Conservation (phyloP, 1,284 basidiomycete species). For the Vanrija humicola region DNA sequence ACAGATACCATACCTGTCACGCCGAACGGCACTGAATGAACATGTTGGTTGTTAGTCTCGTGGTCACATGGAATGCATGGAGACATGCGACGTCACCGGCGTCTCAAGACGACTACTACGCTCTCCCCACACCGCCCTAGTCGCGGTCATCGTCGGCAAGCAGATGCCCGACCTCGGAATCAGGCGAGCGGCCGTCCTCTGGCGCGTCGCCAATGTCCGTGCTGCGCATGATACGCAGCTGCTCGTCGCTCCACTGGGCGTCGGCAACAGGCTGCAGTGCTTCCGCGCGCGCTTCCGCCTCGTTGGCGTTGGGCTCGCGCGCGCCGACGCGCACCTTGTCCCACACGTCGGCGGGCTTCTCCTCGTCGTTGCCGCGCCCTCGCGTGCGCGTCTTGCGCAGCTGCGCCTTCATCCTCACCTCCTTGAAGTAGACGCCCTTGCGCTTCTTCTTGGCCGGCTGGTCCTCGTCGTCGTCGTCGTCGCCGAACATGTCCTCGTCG, state of each 20-base stretch:
- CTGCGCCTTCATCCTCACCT: slow-evolving; percentile 76
- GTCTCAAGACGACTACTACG: too few relatives aligned
- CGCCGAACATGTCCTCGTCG: slow-evolving; percentile 16
- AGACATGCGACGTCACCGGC: too few relatives aligned
- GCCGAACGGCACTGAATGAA: too few relatives aligned
- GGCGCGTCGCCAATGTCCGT: background rate
- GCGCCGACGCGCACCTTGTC: slow-evolving; percentile 38
- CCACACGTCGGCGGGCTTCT: slow-evolving; percentile 25
- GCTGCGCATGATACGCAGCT: slow-evolving; percentile 4
- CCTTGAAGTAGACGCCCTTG: slow-evolving; percentile 79
- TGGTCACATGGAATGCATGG: too few relatives aligned
- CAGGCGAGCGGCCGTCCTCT: too few relatives aligned
- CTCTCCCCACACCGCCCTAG: background rate
- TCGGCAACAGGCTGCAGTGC: slow-evolving; percentile 21
- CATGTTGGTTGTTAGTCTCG: too few relatives aligned
- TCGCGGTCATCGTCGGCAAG: too few relatives aligned
- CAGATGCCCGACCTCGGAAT: too few relatives aligned
- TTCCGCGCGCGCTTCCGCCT: slow-evolving; percentile 15
- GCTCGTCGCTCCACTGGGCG: slow-evolving; percentile 33
- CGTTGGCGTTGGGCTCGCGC: slow-evolving; percentile 23
- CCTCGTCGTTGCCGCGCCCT: slow-evolving; percentile 22
- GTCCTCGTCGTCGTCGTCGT: slow-evolving; percentile 7
- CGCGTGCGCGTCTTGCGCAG: slow-evolving; percentile 69
- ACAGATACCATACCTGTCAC: too few relatives aligned
- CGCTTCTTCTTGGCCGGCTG: slow-evolving; percentile 38